These are phyloP conservation scores for Trypanosoma avium DNA, from an alignment of 208 protist genomes.

Conservation along the genomic window DNA sequence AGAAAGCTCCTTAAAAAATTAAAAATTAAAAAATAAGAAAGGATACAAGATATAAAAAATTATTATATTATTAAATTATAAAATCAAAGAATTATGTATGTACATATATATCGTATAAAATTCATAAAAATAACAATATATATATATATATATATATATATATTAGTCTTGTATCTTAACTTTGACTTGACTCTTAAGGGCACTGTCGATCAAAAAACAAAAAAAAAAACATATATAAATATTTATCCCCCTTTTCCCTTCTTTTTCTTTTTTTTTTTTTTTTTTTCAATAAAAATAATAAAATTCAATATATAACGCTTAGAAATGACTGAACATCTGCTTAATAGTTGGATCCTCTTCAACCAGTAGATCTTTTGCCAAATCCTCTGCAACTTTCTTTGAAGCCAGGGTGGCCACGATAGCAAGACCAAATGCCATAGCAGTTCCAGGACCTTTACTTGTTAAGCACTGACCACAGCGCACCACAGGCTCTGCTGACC, in stretches of 20 bases:
- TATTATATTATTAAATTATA: no score
- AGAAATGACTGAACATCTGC: constrained; percentile 23
- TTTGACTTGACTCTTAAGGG: background rate
- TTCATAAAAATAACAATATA: no score
- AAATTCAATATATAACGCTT: background rate
- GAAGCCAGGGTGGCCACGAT: constrained; percentile 65
- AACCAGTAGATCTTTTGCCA: constrained; percentile 78
- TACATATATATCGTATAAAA: no score
- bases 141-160: background rate
- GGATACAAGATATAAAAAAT: background rate
- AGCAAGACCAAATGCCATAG: constrained; percentile 81
- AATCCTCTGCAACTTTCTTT: constrained; percentile 50
- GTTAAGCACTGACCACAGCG: constrained; percentile 82
- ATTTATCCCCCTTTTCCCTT: background rate
- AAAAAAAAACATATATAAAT: constrained; percentile 3
- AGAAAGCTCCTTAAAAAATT: background rate
- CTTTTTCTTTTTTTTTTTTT: background rate
- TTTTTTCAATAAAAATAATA: constrained; percentile 5
- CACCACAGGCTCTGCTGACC: constrained; percentile 64
- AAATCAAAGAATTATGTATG: no score
- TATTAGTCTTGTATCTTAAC: background rate
- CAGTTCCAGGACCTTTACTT: constrained; percentile 81
- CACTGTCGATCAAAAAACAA: no score
- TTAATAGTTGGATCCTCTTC: constrained; percentile 36
- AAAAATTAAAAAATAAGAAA: constrained; percentile 6